Evolutionary conservation across 441 rosid genomes (phyloP), one percentile per base, ranked within the genome.

Genomic region (Erodium trifolium): DNA sequence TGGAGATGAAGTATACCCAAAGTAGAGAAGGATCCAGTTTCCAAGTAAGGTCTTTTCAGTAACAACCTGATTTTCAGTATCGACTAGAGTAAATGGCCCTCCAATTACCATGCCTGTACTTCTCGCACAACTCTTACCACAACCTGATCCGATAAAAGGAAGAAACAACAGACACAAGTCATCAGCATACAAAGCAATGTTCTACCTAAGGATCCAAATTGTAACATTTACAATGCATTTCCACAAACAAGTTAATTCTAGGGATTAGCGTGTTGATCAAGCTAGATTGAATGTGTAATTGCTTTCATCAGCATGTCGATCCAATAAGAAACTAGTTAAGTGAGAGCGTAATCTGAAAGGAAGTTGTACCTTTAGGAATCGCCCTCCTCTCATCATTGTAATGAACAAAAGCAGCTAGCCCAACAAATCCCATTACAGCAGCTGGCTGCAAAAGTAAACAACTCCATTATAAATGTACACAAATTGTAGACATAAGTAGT

Each of bases 321-420:
- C 34, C 4, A 37, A 37, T 37, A 45, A 45, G 51, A 45, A 45
- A 45, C n/a, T 45, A 45, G 13, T 11, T 11, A 45, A 45, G 14
- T 45, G 51, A 37, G 41, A 37, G 41, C 7, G 0, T 0, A 4
- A 37, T 37, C 41, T 37, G 41, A 37, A 37, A 37, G 41, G 41
- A 37, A 5, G 4, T 37, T 37, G 41, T 37, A 37, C 96, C 97
- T 84, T 78, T 82, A 0, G 73, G 76, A 75, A 80, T 49, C 31
- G 79, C 85, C 81, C 98, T 86, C 71, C 87, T 82, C 79, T 93
- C 90, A 5, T 89, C 98, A 76, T 93, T 90, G 60, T 81, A 86
- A 79, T 81, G 93, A 67, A 91, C 34, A 43, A 84, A 74, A 67
- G 83, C 3, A 14, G 79, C 73, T 13, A 87, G 55, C 57, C 97